A percentile compares a stretch with the other conserved stretches of the same genome.
These are phyloP conservation scores for Ceratobasidium sp. DNA, from an alignment of 1,284 basidiomycete genomes.

Conservation along the genomic window DNA sequence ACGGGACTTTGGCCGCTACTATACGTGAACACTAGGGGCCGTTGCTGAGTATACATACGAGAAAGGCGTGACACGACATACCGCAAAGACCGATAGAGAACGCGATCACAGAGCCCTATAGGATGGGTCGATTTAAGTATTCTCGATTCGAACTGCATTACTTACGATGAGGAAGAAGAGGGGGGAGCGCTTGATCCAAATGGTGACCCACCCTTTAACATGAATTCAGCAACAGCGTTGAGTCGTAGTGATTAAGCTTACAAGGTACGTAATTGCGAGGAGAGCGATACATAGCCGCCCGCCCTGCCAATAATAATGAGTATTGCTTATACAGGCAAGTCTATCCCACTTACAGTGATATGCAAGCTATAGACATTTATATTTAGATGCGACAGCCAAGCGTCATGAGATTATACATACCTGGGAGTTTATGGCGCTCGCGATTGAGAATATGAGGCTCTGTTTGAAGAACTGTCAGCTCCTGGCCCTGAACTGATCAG, in stretches of 20 bases:
- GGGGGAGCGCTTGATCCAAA: slow-evolving; percentile 64
- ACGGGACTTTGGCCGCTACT: slow-evolving; percentile 56
- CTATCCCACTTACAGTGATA: slow-evolving; percentile 16
- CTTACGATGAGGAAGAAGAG: slow-evolving; percentile 70
- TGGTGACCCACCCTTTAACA: slow-evolving; percentile 23
- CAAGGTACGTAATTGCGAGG: slow-evolving; percentile 73
- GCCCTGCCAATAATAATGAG: slow-evolving; percentile 21
- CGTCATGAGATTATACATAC: slow-evolving; percentile 47
- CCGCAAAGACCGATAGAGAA: slow-evolving; percentile 71
- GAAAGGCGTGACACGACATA: too few species aligned
- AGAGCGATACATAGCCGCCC: slow-evolving; percentile 69
- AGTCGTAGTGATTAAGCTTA: background rate
- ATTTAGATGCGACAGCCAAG: background rate
- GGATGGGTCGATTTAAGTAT: background rate
- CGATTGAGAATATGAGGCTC: slow-evolving; percentile 71
- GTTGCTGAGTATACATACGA: slow-evolving; percentile 22
- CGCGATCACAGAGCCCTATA: slow-evolving; percentile 62
- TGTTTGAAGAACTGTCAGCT: background rate
- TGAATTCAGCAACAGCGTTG: background rate
- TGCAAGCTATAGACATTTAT: slow-evolving; percentile 4
- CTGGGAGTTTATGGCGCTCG: slow-evolving; percentile 77
- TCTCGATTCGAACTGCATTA: background rate
- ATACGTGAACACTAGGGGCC: slow-evolving; percentile 35
- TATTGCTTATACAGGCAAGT: background rate
- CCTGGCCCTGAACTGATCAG: background rate